Conservation (phyloP, 2,329 filamentous ascomycete species). For the Westerdykella sp. region DNA sequence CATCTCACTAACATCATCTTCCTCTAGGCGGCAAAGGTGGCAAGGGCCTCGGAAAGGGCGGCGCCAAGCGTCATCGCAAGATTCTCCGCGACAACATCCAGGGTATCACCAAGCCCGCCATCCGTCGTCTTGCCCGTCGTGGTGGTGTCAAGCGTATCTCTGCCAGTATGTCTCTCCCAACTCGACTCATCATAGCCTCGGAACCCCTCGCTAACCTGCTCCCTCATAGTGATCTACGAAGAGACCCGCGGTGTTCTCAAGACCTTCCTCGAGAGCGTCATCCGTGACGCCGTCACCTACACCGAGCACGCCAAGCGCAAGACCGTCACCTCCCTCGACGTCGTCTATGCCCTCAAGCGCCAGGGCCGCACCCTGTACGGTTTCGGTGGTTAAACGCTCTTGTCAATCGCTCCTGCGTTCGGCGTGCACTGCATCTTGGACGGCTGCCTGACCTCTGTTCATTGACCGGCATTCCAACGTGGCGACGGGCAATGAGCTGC, state of each 20-base stretch:
- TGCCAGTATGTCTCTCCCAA: conserved; percentile 37
- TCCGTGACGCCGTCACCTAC: conserved; percentile 71
- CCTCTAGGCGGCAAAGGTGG: conserved; percentile 48
- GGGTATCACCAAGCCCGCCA: conserved; percentile 51
- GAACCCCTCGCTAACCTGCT: conserved; percentile 18
- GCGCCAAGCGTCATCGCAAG: conserved; percentile 51
- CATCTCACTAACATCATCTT: conserved; percentile 28
- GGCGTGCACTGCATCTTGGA: conserved; percentile 6
- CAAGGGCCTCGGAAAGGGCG: conserved; percentile 51
- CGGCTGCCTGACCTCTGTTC: conserved; percentile 5
- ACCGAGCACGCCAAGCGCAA: conserved; percentile 77
- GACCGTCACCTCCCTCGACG: conserved; percentile 64
- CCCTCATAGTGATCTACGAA: conserved; percentile 62
- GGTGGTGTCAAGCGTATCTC: conserved; percentile 50
- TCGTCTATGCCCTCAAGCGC: conserved; percentile 59
- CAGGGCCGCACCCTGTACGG: conserved; percentile 72
- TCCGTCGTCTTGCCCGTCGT: conserved; percentile 50
- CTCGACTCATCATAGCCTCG: background rate
- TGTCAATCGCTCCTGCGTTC: background rate
- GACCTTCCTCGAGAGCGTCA: conserved; percentile 71
- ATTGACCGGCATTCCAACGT: background rate
- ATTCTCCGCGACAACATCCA: conserved; percentile 52
- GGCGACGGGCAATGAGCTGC: no score
- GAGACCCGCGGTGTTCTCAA: conserved; percentile 72
- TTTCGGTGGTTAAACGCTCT: conserved; percentile 69